Evolutionary conservation across 371 early-diverging fungal species (phyloP).

Genomic region (Mortierella sp.): DNA sequence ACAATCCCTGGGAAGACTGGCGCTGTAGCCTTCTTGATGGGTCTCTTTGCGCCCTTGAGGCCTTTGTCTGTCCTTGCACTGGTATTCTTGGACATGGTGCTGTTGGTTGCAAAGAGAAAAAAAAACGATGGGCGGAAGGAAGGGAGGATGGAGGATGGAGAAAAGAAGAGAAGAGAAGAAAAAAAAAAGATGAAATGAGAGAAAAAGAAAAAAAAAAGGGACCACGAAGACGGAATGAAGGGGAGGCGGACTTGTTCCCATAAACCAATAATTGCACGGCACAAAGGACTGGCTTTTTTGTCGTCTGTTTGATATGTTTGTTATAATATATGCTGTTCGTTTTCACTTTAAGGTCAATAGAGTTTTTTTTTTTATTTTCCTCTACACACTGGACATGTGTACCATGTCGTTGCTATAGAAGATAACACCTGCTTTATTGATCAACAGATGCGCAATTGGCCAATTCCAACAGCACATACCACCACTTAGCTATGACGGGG

Average conservation of each 20-base stretch:
- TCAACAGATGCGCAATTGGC: no score
- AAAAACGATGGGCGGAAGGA: neutral
- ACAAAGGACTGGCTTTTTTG: neutral
- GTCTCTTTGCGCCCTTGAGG: conserved; percentile 23
- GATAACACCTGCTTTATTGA: no score
- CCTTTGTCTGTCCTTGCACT: conserved; percentile 22
- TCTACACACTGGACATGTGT: neutral
- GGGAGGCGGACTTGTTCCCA: neutral
- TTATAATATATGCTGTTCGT: no score
- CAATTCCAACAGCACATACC: no score
- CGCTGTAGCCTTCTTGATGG: conserved; percentile 36
- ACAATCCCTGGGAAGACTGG: conserved; percentile 44
- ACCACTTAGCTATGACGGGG: no score
- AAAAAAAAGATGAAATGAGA: conserved; percentile 11
- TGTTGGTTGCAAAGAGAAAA: neutral
- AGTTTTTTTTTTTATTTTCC: neutral
- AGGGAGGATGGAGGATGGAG: conserved; percentile 1
- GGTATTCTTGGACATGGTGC: conserved; percentile 29
- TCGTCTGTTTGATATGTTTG: no score
- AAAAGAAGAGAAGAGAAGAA: neutral
- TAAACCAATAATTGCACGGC: neutral
- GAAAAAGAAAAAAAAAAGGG: conserved; percentile 3
- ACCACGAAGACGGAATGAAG: neutral
- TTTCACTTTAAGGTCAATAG: neutral
- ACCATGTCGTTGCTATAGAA: no score